These are phyloP conservation scores for Strobilomyces dryophilus DNA, from an alignment of 768 basidiomycete genomes.

Conservation along the genomic window DNA sequence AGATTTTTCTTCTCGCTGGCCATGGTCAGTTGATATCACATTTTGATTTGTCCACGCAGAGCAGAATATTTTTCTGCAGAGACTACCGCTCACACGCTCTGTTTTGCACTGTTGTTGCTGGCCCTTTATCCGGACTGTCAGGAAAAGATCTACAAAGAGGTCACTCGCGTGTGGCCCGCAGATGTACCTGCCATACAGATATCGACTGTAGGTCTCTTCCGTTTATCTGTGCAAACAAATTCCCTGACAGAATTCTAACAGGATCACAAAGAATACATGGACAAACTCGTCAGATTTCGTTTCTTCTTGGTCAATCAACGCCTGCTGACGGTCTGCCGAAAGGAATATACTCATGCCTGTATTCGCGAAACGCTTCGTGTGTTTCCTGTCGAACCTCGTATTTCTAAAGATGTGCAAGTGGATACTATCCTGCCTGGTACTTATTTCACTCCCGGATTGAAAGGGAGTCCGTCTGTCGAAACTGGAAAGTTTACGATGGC, in stretches of 20 bases:
- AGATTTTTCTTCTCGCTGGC: conserved; percentile 48
- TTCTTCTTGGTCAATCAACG: neutral
- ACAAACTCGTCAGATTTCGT: conserved; percentile 30
- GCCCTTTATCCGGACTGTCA: conserved; percentile 51
- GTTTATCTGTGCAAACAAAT: too few relatives aligned
- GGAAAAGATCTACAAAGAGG: conserved; percentile 41
- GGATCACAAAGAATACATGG: conserved; percentile 39
- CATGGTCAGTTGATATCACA: conserved; percentile 33
- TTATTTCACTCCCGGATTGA: conserved; percentile 29
- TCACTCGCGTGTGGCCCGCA: conserved; percentile 36
- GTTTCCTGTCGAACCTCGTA: conserved; percentile 35
- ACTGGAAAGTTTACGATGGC: conserved; percentile 32
- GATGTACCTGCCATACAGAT: conserved; percentile 24
- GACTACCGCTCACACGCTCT: conserved; percentile 43
- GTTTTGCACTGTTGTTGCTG: conserved; percentile 40
- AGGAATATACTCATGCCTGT: conserved; percentile 42
- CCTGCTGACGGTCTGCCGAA: neutral
- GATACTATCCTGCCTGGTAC: conserved; percentile 36
- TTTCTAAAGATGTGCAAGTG: conserved; percentile 31
- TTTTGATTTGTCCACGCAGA: neutral
- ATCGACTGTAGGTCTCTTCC: conserved; percentile 25
- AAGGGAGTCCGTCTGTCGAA: conserved; percentile 10
- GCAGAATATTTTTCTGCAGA: conserved; percentile 29
- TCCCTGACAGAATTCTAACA: conserved; percentile 9
- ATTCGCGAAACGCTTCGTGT: conserved; percentile 46